Evolutionary conservation across 345 rosid genomes (phyloP).

Genomic region (Hypericum perforatum): DNA sequence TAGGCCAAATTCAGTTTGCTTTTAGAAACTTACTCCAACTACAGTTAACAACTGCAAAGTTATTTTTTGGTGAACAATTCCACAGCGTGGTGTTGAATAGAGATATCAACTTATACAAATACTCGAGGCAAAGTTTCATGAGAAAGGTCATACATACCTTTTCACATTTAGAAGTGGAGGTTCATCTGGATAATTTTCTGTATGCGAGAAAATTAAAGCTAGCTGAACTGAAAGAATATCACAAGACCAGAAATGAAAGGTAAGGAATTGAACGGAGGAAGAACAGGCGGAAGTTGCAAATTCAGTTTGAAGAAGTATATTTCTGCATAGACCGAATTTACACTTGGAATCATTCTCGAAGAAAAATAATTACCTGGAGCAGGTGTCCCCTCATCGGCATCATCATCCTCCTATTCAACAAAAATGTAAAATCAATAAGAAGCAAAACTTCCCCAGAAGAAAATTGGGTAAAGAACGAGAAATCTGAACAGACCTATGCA

Average conservation of each 20-base stretch:
- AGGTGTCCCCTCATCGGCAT: constrained; percentile 44
- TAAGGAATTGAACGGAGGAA: neutral
- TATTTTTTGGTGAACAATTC: no score
- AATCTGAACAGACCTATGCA: no score
- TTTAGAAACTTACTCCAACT: no score
- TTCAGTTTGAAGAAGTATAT: constrained; percentile 1
- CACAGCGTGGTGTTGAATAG: no score
- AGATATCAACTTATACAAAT: no score
- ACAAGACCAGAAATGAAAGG: constrained; percentile 10
- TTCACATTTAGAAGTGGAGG: constrained; percentile 68
- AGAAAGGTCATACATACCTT: constrained; percentile 37
- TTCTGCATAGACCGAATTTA: constrained; percentile 1
- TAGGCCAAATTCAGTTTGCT: neutral
- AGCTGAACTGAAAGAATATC: constrained; percentile 63
- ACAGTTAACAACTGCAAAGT: no score
- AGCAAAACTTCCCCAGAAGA: neutral
- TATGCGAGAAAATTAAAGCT: constrained; percentile 80
- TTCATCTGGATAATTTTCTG: constrained; percentile 84
- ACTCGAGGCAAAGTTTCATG: neutral
- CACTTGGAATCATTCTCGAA: neutral
- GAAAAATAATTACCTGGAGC: constrained; percentile 46
- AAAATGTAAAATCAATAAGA: neutral
- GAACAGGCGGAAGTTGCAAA: neutral
- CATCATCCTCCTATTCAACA: constrained; percentile 54
- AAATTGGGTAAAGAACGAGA: no score